These are phyloP conservation scores for Trichoderma atrobrunneum DNA, from an alignment of 2,329 filamentous ascomycete species.

Conservation along the genomic window DNA sequence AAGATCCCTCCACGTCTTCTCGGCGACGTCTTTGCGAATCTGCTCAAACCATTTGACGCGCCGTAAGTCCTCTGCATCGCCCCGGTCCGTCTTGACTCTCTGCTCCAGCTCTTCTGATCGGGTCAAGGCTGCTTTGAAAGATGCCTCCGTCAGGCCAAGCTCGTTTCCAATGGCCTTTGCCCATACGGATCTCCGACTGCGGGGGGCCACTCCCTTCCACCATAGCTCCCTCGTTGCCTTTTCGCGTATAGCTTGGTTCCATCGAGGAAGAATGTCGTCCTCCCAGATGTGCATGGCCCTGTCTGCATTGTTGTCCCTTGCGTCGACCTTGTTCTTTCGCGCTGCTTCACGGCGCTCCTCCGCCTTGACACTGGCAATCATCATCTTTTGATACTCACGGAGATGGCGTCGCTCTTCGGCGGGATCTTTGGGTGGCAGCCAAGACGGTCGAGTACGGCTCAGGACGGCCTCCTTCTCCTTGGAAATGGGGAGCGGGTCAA, in stretches of 20 bases:
- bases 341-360: constrained; percentile 58
- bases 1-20: constrained; percentile 67
- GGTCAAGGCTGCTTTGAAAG: constrained; percentile 67
- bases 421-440: constrained; percentile 83
- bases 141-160: constrained; percentile 62
- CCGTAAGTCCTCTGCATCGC: constrained; percentile 51
- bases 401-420: constrained; percentile 88
- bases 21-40: constrained; percentile 62
- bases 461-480: constrained; percentile 84
- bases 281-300: constrained; percentile 67
- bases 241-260: constrained; percentile 67
- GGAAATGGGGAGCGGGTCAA: constrained; percentile 78
- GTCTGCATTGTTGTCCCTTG: constrained; percentile 53
- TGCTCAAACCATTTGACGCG: constrained; percentile 60
- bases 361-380: constrained; percentile 60
- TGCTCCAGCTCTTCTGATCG: constrained; percentile 63
- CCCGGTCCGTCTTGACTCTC: constrained; percentile 51
- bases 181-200: constrained; percentile 69
- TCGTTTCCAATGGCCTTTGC: constrained; percentile 70
- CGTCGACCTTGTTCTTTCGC: constrained; percentile 50
- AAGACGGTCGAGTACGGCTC: constrained; percentile 75
- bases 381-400: constrained; percentile 81
- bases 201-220: constrained; percentile 76
- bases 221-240: constrained; percentile 71
- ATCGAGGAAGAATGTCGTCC: constrained; percentile 71